Conservation (phyloP, 805 yeast genomes). For the Candida nitratophila region DNA sequence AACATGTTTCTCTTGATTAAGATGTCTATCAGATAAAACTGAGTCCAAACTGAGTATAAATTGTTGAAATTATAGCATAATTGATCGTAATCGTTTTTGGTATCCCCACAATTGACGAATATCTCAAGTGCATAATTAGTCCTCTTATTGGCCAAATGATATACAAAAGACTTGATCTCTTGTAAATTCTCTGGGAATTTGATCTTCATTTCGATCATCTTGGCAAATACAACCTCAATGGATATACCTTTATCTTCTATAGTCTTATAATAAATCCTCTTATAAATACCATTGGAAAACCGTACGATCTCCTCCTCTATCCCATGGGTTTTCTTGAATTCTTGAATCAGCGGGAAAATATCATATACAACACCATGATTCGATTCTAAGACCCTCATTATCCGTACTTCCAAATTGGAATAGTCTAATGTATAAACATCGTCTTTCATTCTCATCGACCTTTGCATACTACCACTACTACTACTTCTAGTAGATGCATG, state of each 20-base stretch:
- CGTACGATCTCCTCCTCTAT: background rate
- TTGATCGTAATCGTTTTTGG: background rate
- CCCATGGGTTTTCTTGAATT: background rate
- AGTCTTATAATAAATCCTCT: background rate
- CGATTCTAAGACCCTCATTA: background rate
- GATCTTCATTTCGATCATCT: background rate
- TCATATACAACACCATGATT: background rate
- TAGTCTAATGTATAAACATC: background rate
- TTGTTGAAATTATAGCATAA: background rate
- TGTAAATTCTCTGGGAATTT: background rate
- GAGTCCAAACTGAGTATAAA: background rate
- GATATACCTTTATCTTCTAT: background rate
- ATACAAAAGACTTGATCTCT: background rate
- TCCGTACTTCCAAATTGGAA: background rate
- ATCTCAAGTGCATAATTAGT: background rate
- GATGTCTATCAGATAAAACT: background rate
- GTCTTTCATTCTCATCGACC: too few relatives aligned
- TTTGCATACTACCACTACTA: too few relatives aligned
- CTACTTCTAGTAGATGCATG: too few relatives aligned
- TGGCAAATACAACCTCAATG: background rate
- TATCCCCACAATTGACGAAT: background rate
- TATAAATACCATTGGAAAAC: background rate
- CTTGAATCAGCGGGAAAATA: background rate
- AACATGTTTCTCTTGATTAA: background rate
- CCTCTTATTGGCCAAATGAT: background rate